Conservation (phyloP, 1,139 yeast genomes). For the Chernovozyma aurita region DNA sequence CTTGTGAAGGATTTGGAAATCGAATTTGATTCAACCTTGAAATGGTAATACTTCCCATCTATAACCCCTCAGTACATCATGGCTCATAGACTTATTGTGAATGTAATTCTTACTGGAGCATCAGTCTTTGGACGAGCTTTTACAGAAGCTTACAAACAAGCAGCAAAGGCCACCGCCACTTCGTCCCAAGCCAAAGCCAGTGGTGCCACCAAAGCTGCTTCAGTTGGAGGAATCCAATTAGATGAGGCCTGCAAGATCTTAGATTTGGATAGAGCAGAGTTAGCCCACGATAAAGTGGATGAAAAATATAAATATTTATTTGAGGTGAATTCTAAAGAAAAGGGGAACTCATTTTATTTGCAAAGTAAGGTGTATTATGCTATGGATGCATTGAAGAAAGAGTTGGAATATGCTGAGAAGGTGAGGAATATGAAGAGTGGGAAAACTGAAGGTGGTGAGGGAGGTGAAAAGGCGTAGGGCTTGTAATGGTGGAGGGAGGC, state of each 20-base stretch:
- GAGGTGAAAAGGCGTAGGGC: not conserved
- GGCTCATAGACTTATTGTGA: conserved; percentile 92
- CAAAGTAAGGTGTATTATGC: conserved; percentile 87
- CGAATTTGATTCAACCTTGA: no score
- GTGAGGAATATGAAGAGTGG: conserved; percentile 22
- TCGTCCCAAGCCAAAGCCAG: conserved; percentile 54
- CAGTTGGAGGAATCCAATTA: conserved; percentile 72
- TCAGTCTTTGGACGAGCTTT: conserved; percentile 94
- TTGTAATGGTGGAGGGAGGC: not conserved
- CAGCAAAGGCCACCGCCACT: conserved; percentile 80
- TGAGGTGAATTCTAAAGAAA: conserved; percentile 85
- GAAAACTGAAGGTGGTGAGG: conserved; percentile 10
- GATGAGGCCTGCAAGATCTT: conserved; percentile 92
- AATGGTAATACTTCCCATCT: no score
- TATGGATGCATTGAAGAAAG: conserved; percentile 45
- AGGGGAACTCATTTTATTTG: conserved; percentile 88
- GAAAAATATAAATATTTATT: conserved; percentile 79
- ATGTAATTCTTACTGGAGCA: conserved; percentile 91
- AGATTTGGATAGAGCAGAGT: conserved; percentile 62
- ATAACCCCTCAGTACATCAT: no score
- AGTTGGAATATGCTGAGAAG: conserved; percentile 41
- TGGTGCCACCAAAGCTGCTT: conserved; percentile 44
- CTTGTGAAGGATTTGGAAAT: no score
- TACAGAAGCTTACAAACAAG: conserved; percentile 95
- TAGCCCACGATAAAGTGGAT: conserved; percentile 58